phyloP scores from a whole-genome alignment of 495 filamentous ascomycete genomes.

The Aspergillus bertholletiae region DNA sequence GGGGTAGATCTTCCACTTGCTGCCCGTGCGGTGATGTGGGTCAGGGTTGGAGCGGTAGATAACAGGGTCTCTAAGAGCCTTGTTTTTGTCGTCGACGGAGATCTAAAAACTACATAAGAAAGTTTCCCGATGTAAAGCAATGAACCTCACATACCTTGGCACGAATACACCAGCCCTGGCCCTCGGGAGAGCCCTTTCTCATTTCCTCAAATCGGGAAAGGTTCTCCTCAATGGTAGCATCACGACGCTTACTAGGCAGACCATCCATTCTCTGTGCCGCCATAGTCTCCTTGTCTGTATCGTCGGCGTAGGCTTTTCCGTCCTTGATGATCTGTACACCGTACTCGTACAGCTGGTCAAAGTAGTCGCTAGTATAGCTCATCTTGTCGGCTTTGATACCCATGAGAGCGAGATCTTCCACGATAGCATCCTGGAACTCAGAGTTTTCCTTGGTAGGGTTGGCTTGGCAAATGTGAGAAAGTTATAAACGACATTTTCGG shows the following conservation, averaged over 20 bases:
- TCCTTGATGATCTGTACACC: constrained; percentile 75
- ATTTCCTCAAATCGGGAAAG: constrained; percentile 81
- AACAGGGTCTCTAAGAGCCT: constrained; percentile 85
- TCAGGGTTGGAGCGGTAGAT: constrained; percentile 83
- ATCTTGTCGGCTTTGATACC: constrained; percentile 78
- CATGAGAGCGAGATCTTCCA: constrained; percentile 81
- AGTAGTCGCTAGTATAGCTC: constrained; percentile 86
- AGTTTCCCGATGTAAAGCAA: not conserved
- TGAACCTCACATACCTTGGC: constrained; percentile 52
- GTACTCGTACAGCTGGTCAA: constrained; percentile 79
- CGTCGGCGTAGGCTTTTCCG: constrained; percentile 85
- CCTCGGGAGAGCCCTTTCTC: constrained; percentile 75
- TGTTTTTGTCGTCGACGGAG: constrained; percentile 77
- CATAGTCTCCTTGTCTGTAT: constrained; percentile 87
- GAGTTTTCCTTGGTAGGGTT: constrained; percentile 92
- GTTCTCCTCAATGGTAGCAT: constrained; percentile 75
- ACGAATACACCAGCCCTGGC: constrained; percentile 77
- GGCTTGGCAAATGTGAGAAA: constrained; percentile 21
- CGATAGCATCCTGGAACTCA: constrained; percentile 85
- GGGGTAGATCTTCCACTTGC: constrained; percentile 90
- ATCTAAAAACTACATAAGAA: constrained; percentile 36
- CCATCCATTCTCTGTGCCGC: constrained; percentile 71
- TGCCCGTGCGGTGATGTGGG: constrained; percentile 86
- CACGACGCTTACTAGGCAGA: constrained; percentile 69
- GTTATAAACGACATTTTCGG: not conserved